Conservation (phyloP, 2,329 filamentous ascomycete genomes). For the Alternaria dauci region DNA sequence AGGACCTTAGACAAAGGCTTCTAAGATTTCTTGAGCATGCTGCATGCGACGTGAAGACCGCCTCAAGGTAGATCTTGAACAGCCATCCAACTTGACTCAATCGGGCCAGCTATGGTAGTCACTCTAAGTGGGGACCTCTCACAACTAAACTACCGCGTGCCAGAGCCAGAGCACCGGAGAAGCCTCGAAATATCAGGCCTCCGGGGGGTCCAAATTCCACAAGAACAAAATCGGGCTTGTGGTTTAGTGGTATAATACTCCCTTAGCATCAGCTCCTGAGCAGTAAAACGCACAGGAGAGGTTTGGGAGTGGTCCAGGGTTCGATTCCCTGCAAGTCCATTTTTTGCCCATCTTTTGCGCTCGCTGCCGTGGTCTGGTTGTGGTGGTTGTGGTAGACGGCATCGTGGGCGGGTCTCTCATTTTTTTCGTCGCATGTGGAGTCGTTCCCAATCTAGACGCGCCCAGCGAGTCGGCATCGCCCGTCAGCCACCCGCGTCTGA, state of each 20-base stretch:
- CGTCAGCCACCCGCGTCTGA: not conserved
- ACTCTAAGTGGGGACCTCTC: too few relatives aligned
- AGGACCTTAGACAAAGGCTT: too few relatives aligned
- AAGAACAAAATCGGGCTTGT: slow-evolving; percentile 20
- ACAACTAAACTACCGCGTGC: too few relatives aligned
- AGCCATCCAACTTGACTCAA: too few relatives aligned
- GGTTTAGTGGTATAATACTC: slow-evolving; percentile 35
- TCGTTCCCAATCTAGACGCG: not conserved
- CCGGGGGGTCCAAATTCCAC: too few relatives aligned
- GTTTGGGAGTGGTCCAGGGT: slow-evolving; percentile 22
- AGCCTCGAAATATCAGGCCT: too few relatives aligned
- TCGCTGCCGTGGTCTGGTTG: not conserved
- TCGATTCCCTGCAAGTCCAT: not conserved
- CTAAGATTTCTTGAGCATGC: too few relatives aligned
- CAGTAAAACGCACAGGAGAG: too few relatives aligned
- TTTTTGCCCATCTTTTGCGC: not conserved
- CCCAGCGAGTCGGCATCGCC: not conserved
- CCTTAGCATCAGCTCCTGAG: slow-evolving; percentile 20
- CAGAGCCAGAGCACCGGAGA: too few relatives aligned
- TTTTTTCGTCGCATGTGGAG: not conserved
- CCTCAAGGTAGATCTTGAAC: too few relatives aligned
- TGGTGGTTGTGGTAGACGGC: not conserved
- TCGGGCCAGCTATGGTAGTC: too few relatives aligned
- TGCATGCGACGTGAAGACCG: too few relatives aligned
- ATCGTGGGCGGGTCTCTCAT: not conserved